These are phyloP conservation scores for Chamaecyparis obtusa DNA, from an alignment of 75 land plant species.

Conservation along the genomic window DNA sequence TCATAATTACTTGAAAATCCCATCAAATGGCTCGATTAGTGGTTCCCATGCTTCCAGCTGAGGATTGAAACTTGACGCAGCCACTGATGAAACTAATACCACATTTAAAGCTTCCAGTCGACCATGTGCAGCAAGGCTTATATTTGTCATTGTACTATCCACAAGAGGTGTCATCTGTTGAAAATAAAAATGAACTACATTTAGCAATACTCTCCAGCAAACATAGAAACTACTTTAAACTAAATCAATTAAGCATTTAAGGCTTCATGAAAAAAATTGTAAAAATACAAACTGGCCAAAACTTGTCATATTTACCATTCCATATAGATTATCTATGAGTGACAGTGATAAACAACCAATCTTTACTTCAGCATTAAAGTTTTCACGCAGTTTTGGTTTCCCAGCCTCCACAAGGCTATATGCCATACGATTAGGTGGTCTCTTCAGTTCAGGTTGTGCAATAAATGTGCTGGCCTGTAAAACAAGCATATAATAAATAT, in stretches of 20 bases:
- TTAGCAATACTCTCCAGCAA: background rate
- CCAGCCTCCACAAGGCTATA: constrained; percentile 70
- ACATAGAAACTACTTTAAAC: background rate
- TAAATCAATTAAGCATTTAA: background rate
- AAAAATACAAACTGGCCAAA: constrained; percentile 1
- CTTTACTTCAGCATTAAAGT: constrained; percentile 80
- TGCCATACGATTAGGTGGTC: constrained; percentile 79
- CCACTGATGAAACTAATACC: constrained; percentile 78
- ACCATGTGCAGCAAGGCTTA: constrained; percentile 96
- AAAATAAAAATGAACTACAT: background rate
- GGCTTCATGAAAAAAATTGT: background rate
- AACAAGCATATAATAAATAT: constrained; percentile 7
- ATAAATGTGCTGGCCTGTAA: constrained; percentile 87
- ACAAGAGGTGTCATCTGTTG: constrained; percentile 91
- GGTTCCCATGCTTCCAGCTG: constrained; percentile 98
- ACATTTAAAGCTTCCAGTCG: constrained; percentile 81
- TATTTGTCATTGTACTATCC: constrained; percentile 73
- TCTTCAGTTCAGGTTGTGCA: constrained; percentile 85
- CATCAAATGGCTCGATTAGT: constrained; percentile 95
- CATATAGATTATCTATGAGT: constrained; percentile 71
- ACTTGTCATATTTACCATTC: constrained; percentile 58
- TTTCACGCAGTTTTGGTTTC: constrained; percentile 67
- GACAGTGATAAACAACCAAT: constrained; percentile 70
- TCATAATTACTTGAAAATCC: constrained; percentile 84
- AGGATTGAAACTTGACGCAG: constrained; percentile 94